Percentiles rank a stretch among this genome's conserved stretches.
Conservation (phyloP, 108 stramenopile genomes). For the Cyclotella choctawhatcheeana region DNA sequence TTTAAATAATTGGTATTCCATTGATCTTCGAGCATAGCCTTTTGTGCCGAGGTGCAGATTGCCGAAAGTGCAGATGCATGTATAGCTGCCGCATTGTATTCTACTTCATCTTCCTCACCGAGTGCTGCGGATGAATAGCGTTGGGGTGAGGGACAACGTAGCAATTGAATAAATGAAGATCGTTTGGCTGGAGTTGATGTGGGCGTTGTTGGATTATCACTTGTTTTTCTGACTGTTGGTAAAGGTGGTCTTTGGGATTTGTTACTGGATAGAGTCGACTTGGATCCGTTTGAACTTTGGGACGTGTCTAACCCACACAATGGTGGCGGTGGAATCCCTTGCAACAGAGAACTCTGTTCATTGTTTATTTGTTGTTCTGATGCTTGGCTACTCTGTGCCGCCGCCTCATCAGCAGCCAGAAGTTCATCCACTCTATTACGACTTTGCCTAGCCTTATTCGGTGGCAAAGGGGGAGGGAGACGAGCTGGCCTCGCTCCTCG, state of each 20-base stretch:
- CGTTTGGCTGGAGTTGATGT: neutral
- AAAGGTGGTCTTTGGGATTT: neutral
- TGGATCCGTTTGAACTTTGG: neutral
- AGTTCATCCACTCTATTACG: slow-evolving; percentile 19
- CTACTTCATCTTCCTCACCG: slow-evolving; percentile 49
- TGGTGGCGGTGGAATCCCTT: slow-evolving; percentile 17
- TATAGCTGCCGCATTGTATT: slow-evolving; percentile 8
- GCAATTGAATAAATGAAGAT: slow-evolving; percentile 16
- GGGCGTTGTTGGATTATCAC: neutral
- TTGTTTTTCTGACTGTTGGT: neutral
- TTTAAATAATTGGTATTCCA: slow-evolving; percentile 55
- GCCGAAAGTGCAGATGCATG: neutral
- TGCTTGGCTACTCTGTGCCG: neutral
- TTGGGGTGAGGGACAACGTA: slow-evolving; percentile 28
- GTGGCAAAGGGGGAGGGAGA: slow-evolving; percentile 42
- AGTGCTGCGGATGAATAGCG: slow-evolving; percentile 20
- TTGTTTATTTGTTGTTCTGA: neutral
- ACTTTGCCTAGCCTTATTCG: slow-evolving; percentile 20
- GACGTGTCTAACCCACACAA: slow-evolving; percentile 4
- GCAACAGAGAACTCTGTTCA: neutral
- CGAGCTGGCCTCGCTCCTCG: slow-evolving; percentile 31
- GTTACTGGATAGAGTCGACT: neutral
- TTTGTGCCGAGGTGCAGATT: neutral
- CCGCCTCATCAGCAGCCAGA: neutral
- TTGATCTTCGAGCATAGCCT: slow-evolving; percentile 5